phyloP scores from a whole-genome alignment of 148 eudicot species.

The Cornus florida region DNA sequence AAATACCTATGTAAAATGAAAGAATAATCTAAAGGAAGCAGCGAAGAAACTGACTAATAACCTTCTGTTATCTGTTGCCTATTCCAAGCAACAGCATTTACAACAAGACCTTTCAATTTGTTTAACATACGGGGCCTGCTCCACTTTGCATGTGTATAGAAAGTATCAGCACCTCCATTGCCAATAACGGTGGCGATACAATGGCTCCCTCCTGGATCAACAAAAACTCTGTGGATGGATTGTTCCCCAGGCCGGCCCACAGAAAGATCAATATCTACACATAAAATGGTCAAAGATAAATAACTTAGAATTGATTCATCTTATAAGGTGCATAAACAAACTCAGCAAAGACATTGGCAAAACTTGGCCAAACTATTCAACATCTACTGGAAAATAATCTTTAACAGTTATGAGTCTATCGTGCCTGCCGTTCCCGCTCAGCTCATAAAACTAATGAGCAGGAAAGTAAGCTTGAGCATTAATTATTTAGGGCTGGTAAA shows the following conservation, averaged over 20 bases:
- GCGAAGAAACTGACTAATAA: conserved; percentile 10
- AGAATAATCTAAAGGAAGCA: not conserved
- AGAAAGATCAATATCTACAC: conserved; percentile 83
- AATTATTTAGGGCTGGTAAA: too few species aligned
- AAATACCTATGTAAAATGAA: not conserved
- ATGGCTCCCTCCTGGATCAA: conserved; percentile 97
- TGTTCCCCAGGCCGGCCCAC: conserved; percentile 88
- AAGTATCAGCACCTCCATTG: conserved; percentile 86
- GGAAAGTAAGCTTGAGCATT: not conserved
- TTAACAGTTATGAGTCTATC: not conserved
- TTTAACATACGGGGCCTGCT: conserved; percentile 72
- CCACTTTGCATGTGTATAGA: conserved; percentile 92
- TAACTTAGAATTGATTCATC: not conserved
- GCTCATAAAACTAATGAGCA: not conserved
- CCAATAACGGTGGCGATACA: conserved; percentile 93
- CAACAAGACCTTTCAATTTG: conserved; percentile 78
- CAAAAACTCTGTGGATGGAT: conserved; percentile 86
- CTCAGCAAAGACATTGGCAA: not conserved
- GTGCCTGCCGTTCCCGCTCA: not conserved
- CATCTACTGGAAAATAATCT: not conserved
- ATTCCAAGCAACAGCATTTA: conserved; percentile 96
- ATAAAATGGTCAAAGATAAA: conserved; percentile 7
- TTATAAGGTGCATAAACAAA: not conserved
- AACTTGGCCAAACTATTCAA: not conserved
- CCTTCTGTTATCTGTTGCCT: conserved; percentile 93